These are phyloP conservation scores for Powellomyces hirtus DNA, from an alignment of 192 early-diverging fungal genomes.

Conservation along the genomic window DNA sequence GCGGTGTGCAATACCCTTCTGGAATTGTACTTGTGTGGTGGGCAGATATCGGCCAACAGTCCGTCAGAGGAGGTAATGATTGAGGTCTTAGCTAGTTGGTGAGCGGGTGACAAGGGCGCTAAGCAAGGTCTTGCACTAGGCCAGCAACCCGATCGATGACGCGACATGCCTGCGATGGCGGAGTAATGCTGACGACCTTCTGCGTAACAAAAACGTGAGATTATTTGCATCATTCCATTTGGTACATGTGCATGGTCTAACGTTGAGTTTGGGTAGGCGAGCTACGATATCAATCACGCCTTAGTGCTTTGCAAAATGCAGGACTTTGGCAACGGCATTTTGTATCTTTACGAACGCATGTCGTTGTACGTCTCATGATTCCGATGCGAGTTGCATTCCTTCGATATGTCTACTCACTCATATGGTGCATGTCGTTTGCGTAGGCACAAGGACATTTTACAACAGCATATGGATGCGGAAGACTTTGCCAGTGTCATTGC, in stretches of 20 bases:
- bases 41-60: constrained; percentile 10
- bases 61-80: neutral
- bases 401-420: neutral
- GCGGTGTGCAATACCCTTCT: constrained; percentile 88
- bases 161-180: constrained; percentile 1
- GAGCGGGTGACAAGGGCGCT: neutral
- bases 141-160: neutral
- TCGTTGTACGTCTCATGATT: constrained; percentile 63
- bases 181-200: neutral
- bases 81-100: neutral
- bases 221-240: neutral
- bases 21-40: constrained; percentile 77
- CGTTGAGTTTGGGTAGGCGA: constrained; percentile 25
- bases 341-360: constrained; percentile 86
- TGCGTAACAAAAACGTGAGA: constrained; percentile 9
- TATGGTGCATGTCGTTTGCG: neutral
- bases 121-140: neutral
- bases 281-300: constrained; percentile 89
- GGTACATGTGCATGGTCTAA: neutral
- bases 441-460: constrained; percentile 48
- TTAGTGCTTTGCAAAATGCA: constrained; percentile 86
- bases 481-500: constrained; percentile 40
- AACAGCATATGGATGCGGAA: constrained; percentile 42
- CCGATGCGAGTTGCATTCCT: no score
- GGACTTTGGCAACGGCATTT: constrained; percentile 78